Evolutionary conservation across 768 basidiomycete genomes (phyloP).

Genomic region (Hemileccinum impolitum): DNA sequence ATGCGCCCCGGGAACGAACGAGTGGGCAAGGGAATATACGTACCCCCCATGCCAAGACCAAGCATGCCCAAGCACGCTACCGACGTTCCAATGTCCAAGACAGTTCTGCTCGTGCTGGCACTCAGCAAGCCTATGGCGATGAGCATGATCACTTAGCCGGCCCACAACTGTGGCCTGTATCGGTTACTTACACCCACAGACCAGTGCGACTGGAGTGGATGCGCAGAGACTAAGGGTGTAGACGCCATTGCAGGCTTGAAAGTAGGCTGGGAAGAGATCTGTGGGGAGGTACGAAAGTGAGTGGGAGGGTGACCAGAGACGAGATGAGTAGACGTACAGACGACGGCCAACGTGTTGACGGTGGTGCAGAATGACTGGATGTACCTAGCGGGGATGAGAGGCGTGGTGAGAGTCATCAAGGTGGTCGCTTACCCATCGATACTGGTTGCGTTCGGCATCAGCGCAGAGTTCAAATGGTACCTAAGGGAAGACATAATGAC

Average conservation of each 20-base stretch:
- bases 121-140: conserved; percentile 36
- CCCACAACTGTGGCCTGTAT: conserved; percentile 37
- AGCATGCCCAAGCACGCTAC: conserved; percentile 10
- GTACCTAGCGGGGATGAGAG: conserved; percentile 15
- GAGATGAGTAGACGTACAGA: conserved; percentile 15
- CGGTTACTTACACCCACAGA: conserved; percentile 29
- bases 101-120: conserved; percentile 18
- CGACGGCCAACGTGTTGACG: conserved; percentile 16
- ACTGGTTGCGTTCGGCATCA: conserved; percentile 33
- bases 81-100: conserved; percentile 2
- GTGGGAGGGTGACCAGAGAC: not conserved
- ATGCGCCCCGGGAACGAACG: too few species aligned
- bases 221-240: conserved; percentile 36
- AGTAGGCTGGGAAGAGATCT: conserved; percentile 41
- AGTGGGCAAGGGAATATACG: not conserved
- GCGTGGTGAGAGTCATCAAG: not conserved
- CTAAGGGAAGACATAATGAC: conserved; percentile 17
- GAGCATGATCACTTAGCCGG: conserved; percentile 35
- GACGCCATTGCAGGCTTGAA: conserved; percentile 39
- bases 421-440: conserved; percentile 20
- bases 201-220: conserved; percentile 37
- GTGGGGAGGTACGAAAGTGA: not conserved
- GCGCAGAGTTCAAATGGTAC: conserved; percentile 30
- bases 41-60: conserved; percentile 18
- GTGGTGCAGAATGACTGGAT: conserved; percentile 33